Evolutionary conservation across 1,139 yeast genomes (phyloP), one percentile per base, ranked within the genome.

Genomic region (Sugiyamaella japonica): DNA sequence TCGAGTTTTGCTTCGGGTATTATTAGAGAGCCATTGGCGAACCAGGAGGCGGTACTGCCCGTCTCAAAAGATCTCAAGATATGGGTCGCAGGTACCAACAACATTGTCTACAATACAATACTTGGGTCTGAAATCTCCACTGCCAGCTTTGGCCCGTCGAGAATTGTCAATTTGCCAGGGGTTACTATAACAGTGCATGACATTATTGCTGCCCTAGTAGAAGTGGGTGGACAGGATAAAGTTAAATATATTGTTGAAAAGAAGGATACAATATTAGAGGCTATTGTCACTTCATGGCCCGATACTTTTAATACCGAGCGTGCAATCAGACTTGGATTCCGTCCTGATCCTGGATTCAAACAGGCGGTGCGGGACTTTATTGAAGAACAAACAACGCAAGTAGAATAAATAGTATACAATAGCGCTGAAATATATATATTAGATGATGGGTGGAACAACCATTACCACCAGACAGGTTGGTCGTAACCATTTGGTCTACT

Each of bases 401-500:
- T 36, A 45, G 12, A 31, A 31, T 10, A 12, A 12, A 23, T 15
- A 29, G 16, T 8, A 31, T 31, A 23, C 34, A 28, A 28, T 13
- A 5, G 38, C 16, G 13, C 12, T 43, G 17, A 13, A 25, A 8
- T n/a, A 17, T 23, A 10, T 36, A 34, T 25, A 23, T 39, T 15
- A 37, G 3, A 37, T 5, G 12, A 25, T 42, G 25, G n/a, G n/a
- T n/a, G n/a, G n/a, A n/a, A n/a, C n/a, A n/a, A n/a, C n/a, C n/a
- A 31, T 23, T 47, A 51, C 56, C 53, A 67, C 70, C 73, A 69
- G 44, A 62, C 65, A 2, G 73, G 69, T 25, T 59, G 54, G 53
- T 69, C 73, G 53, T 56, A 66, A 2, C 72, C 73, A 48, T 69
- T 69, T 37, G 72, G 71, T 50, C 73, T 57, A 51, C 67, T 64